Conservation (phyloP, 192 early-diverging fungal genomes). For the Gigaspora rosea region DNA sequence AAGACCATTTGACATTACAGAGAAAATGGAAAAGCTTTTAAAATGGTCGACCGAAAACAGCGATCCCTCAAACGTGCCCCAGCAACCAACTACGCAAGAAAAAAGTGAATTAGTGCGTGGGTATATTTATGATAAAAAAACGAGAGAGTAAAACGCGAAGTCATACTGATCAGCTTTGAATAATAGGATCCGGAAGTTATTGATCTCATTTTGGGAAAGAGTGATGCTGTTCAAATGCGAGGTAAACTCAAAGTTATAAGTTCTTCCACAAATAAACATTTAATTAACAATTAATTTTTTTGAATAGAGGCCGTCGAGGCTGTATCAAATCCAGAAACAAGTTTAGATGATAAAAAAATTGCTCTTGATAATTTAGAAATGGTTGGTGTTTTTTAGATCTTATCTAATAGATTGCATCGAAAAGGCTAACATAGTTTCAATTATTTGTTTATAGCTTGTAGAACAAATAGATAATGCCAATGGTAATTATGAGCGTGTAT, state of each 20-base stretch:
- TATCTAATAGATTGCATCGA: no score
- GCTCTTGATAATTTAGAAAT: conserved; percentile 96
- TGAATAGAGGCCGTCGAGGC: conserved; percentile 73
- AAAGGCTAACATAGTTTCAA: no score
- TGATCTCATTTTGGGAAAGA: conserved; percentile 92
- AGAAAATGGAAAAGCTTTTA: no score
- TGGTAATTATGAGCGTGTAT: conserved; percentile 37
- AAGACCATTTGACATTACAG: no score
- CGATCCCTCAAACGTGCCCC: no score
- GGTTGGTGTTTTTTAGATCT: conserved; percentile 31
- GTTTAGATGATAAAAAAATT: conserved; percentile 65
- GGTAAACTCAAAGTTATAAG: conserved; percentile 33
- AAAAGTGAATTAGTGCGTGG: no score
- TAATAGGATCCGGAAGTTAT: conserved; percentile 79
- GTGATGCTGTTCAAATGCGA: conserved; percentile 84
- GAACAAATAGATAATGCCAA: conserved; percentile 90
- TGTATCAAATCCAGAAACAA: conserved; percentile 59
- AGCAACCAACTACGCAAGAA: no score
- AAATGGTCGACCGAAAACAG: no score
- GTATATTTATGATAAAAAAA: no score
- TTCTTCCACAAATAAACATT: not conserved
- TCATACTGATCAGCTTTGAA: not conserved
- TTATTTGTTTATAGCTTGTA: conserved; percentile 50
- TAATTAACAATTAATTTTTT: not conserved
- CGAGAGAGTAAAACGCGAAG: no score